Percentiles rank a stretch among this genome's conserved stretches.
Conservation (phyloP, 768 basidiomycete genomes). For the Kwoniella mangroviensis region DNA sequence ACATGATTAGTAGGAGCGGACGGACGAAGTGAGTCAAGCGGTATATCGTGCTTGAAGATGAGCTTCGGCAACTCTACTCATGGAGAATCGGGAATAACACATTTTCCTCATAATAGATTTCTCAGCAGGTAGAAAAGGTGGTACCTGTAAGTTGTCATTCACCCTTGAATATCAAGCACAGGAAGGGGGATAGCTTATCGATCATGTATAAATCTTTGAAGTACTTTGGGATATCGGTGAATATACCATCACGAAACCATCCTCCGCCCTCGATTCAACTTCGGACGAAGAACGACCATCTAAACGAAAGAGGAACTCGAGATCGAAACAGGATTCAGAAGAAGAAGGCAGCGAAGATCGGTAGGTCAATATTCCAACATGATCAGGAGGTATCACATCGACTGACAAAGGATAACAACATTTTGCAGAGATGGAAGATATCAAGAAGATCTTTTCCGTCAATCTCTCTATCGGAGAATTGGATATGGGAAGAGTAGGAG, state of each 20-base stretch:
- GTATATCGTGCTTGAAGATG: too few species aligned
- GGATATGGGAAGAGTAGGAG: constrained; percentile 31
- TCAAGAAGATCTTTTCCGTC: constrained; percentile 45
- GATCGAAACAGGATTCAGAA: not conserved
- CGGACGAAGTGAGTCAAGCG: constrained; percentile 24
- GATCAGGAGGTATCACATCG: too few species aligned
- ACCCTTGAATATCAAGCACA: too few species aligned
- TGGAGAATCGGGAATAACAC: not conserved
- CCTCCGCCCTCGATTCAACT: constrained; percentile 22
- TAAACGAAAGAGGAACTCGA: constrained; percentile 21
- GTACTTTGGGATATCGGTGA: constrained; percentile 52
- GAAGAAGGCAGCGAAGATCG: constrained; percentile 27
- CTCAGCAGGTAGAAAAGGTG: constrained; percentile 32
- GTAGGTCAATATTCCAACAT: constrained; percentile 9
- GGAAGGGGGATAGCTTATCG: too few species aligned
- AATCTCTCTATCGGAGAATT: constrained; percentile 15
- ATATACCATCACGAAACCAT: constrained; percentile 39
- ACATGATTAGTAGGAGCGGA: constrained; percentile 22
- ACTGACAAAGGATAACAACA: too few species aligned
- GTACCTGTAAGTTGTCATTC: constrained; percentile 27
- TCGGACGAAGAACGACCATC: constrained; percentile 30
- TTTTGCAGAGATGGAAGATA: constrained; percentile 30
- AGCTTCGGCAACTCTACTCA: not conserved
- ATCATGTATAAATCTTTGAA: not conserved
- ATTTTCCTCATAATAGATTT: constrained; percentile 19